Evolutionary conservation across 202 grass and related monocot genomes (phyloP).

Genomic region (Panicum virgatum): DNA sequence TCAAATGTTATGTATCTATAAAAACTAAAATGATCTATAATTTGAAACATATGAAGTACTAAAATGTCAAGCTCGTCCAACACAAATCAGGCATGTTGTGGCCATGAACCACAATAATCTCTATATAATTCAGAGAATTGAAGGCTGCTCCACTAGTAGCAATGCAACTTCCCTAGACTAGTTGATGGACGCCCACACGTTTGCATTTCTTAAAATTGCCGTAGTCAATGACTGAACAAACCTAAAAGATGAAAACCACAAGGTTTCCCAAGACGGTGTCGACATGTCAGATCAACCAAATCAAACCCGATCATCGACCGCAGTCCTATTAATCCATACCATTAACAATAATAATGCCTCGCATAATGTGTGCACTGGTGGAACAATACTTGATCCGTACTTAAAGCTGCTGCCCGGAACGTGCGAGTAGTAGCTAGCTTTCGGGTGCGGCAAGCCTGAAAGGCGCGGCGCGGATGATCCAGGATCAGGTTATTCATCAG

Average conservation of each 20-base stretch:
- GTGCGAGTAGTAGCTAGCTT: not conserved
- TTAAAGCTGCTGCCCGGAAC: not conserved
- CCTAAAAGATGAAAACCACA: not conserved
- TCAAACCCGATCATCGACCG: not conserved
- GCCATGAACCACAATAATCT: not conserved
- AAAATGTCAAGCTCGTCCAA: not conserved
- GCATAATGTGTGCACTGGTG: not conserved
- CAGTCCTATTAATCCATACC: not conserved
- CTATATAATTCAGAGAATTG: not conserved
- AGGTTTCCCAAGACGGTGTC: not conserved
- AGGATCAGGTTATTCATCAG: not conserved
- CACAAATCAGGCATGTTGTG: not conserved
- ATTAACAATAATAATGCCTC: not conserved
- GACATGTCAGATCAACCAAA: not conserved
- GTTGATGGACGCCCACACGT: not conserved
- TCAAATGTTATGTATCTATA: too few species aligned
- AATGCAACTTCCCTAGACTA: not conserved
- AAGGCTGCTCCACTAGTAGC: not conserved
- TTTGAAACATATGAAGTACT: too few species aligned
- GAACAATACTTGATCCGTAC: not conserved
- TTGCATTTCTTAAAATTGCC: not conserved
- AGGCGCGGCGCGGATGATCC: not conserved
- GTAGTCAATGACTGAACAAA: not conserved
- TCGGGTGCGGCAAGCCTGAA: constrained; percentile 14
- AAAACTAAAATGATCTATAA: too few species aligned